A percentile compares a stretch with the other conserved stretches of the same genome.
These are phyloP conservation scores for Lachancea waltii DNA, from an alignment of 805 yeast genomes.

Conservation along the genomic window DNA sequence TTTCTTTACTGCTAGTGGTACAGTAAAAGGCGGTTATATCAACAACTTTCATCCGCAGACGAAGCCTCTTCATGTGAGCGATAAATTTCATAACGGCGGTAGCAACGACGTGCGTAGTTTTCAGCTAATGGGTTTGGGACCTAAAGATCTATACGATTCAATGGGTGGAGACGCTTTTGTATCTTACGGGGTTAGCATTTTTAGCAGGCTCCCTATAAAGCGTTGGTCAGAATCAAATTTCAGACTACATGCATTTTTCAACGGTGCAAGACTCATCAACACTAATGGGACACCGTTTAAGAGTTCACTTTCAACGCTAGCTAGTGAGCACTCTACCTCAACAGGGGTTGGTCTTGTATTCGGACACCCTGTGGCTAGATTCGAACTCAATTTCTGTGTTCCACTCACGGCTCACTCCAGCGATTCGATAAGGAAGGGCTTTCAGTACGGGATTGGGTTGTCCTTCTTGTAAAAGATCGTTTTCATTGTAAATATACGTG, in stretches of 20 bases:
- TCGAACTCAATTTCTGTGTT: constrained; percentile 57
- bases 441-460: constrained; percentile 61
- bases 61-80: constrained; percentile 54
- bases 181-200: constrained; percentile 52
- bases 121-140: constrained; percentile 59
- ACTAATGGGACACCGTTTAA: constrained; percentile 23
- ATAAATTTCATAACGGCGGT: constrained; percentile 81
- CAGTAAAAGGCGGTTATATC: constrained; percentile 52
- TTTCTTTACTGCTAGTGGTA: constrained; percentile 41
- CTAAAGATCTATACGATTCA: constrained; percentile 46
- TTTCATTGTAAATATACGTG: too few species aligned
- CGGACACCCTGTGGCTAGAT: constrained; percentile 58
- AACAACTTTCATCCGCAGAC: constrained; percentile 32
- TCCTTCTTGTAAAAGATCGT: constrained; percentile 49
- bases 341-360: constrained; percentile 57
- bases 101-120: constrained; percentile 67
- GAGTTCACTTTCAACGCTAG: constrained; percentile 25
- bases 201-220: constrained; percentile 52
- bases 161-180: constrained; percentile 63
- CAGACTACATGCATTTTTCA: constrained; percentile 55
- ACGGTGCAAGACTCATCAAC: constrained; percentile 55
- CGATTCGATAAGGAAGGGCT: constrained; percentile 53
- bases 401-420: constrained; percentile 49
- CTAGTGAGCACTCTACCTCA: constrained; percentile 42
- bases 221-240: constrained; percentile 40